Base-by-base conservation (phyloP, 371 early-diverging fungal genomes). In the Batrachochytrium dendrobatidis region DNA sequence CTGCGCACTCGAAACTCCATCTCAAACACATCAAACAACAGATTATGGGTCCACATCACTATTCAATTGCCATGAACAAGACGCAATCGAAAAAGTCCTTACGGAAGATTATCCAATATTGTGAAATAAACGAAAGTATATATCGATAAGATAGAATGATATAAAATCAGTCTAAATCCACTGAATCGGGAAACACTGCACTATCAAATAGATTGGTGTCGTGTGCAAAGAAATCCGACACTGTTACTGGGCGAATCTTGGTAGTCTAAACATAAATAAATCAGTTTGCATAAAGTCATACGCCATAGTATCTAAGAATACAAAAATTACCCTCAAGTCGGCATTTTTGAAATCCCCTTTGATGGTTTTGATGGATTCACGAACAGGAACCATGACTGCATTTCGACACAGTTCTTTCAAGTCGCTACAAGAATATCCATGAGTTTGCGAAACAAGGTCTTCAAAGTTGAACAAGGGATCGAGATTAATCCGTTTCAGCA, bases 361-460 rank as follows among this genome's bases (percentile, higher is more conserved):
- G 62, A 56, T 71, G 56, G 56, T 68, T 39, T 89, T 80, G 44
- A 92, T 85, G 59, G 86, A 87, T 71, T 97, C 95, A 55, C 93
- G 84, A 20, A 98, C 82, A 1, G 98, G 96, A 63, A 88, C 78
- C 94, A 95, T 94, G 18, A 91, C 92, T 0, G 96, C 96, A 59
- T 90, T 87, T 49, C 98, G 84, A 65, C 96, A 95, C 33, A 95
- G 80, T 65, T 98, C 98, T 76, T 96, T 95, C 67, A 98, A 75
- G 59, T 98, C 98, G 63, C 90, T 89, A 25, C 85, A 95, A 24
- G 97, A 94, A 64, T 85, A 87, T 18, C 91, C 92, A n/a, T 79
- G 81, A 2, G 98, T 94, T 50, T 77, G 69, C 28, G 70, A 59
- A 0, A 88, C 92, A n/a, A 98, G 73, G 57, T 77, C 71, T 2